Base-by-base conservation (phyloP, 805 yeast genomes). In the Saturnispora gosingensis region DNA sequence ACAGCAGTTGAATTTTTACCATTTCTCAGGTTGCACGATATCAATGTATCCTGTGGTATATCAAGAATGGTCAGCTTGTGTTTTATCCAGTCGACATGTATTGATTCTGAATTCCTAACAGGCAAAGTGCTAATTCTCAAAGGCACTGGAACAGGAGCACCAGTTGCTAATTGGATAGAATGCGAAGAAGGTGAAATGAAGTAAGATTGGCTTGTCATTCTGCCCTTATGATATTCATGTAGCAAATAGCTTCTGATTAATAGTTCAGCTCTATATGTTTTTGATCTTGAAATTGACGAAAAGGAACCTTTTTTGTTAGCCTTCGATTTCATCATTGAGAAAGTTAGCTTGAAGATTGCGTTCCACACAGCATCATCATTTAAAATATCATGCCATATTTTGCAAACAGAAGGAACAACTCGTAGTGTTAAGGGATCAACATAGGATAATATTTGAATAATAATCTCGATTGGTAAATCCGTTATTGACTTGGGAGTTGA, bases 301-400 rank as follows among this genome's bases (percentile, higher is more conserved):
- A 78, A 78, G 4, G 43, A 49, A 27, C 43, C 28, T 22, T 46
- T 36, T 30, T 16, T 15, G 10, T 34, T 42, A 6, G 59, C 34
- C 58, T 66, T 39, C 8, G 44, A 40, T 7, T 22, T 24, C n/a
- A 24, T 24, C 5, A 69, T 66, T 1, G 71, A 70, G 55, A 74
- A 75, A 46, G 68, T 65, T 34, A 63, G 56, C 32, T 61, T 61
- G 56, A 78, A 78, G 6, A 78, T 71, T 38, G 66, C 68, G 54
- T 65, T 63, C 83, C 83, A 78, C 25, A 77, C 72, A 10, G 67
- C 62, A 51, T 71, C 69, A 57, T 77, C 77, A 50, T 67, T 67
- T 2, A 76, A 68, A 2, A 74, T 70, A 40, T 55, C 54, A 53
- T 72, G 65, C 83, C 83, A 78, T 44, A 66, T 58, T 48, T 64